A percentile compares a stretch with the other conserved stretches of the same genome.
phyloP scores from a whole-genome alignment of 2,329 filamentous ascomycete genomes.

The Aureobasidium sp. region DNA sequence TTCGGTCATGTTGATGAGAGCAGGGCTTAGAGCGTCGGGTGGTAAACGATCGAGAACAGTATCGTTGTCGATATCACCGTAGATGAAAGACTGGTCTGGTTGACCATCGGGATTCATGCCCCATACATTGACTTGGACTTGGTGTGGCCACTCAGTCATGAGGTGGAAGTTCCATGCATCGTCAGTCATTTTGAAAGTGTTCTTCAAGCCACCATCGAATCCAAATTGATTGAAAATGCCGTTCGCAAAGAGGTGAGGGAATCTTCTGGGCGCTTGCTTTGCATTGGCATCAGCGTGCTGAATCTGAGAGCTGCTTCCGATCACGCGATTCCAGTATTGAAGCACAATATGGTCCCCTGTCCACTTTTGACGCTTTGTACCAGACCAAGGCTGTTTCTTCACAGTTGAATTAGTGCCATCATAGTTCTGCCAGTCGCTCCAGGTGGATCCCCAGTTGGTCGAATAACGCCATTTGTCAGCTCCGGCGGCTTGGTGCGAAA shows the following conservation, averaged over 20 bases:
- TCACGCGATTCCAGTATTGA: conserved; percentile 55
- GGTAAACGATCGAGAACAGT: conserved; percentile 55
- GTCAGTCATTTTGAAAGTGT: conserved; percentile 44
- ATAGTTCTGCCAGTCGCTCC: conserved; percentile 54
- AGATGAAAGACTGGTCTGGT: conserved; percentile 53
- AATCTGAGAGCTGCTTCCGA: conserved; percentile 53
- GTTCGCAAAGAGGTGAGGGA: conserved; percentile 57
- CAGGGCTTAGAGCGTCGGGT: conserved; percentile 49
- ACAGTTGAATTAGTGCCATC: conserved; percentile 45
- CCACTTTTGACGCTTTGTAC: conserved; percentile 53
- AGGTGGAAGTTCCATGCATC: conserved; percentile 54
- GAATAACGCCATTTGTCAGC: conserved; percentile 58
- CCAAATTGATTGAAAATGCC: conserved; percentile 59
- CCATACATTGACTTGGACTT: conserved; percentile 59
- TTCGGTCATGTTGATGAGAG: conserved; percentile 53
- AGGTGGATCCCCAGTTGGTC: conserved; percentile 54
- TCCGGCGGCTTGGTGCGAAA: conserved; percentile 55
- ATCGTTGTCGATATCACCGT: conserved; percentile 56
- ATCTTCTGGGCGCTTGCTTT: conserved; percentile 40
- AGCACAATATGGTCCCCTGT: conserved; percentile 55
- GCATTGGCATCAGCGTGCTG: conserved; percentile 51
- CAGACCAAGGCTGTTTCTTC: conserved; percentile 47
- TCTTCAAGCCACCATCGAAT: conserved; percentile 53
- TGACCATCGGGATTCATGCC: conserved; percentile 57
- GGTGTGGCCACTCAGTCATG: conserved; percentile 57